These are phyloP conservation scores for Fistulinella prunicolor DNA, from an alignment of 768 basidiomycete species.

Conservation along the genomic window DNA sequence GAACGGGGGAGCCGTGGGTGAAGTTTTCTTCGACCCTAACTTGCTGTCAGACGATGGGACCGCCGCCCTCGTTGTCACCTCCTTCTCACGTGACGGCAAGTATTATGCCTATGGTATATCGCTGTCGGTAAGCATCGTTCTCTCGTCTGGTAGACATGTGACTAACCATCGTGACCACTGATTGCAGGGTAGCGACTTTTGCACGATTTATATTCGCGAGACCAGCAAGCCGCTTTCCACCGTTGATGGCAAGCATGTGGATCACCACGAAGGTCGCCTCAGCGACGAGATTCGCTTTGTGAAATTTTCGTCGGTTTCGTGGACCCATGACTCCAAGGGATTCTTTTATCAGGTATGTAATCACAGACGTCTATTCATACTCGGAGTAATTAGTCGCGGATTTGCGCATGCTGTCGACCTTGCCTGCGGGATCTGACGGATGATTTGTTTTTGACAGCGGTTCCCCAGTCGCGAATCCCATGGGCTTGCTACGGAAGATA, in stretches of 20 bases:
- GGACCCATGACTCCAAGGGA: slow-evolving; percentile 77
- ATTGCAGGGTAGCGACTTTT: slow-evolving; percentile 68
- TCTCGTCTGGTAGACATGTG: not conserved
- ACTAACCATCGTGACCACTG: not conserved
- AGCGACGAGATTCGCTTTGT: slow-evolving; percentile 69
- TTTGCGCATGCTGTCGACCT: not conserved
- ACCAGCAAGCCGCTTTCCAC: slow-evolving; percentile 55
- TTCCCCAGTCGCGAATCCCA: slow-evolving; percentile 53
- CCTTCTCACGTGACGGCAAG: slow-evolving; percentile 65
- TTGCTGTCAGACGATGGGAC: slow-evolving; percentile 70
- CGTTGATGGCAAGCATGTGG: slow-evolving; percentile 35
- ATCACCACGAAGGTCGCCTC: slow-evolving; percentile 51
- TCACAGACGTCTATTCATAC: not conserved
- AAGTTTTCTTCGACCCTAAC: slow-evolving; percentile 83
- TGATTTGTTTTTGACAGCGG: slow-evolving; percentile 35
- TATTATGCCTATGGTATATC: slow-evolving; percentile 79
- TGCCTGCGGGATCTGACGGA: not conserved
- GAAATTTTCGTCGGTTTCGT: slow-evolving; percentile 70
- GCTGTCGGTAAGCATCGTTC: slow-evolving; percentile 49
- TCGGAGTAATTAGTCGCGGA: not conserved
- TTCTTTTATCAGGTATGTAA: slow-evolving; percentile 73
- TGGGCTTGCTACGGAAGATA: slow-evolving; percentile 45
- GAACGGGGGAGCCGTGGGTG: slow-evolving; percentile 45
- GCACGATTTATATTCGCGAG: slow-evolving; percentile 63
- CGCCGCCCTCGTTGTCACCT: slow-evolving; percentile 53